Percentiles rank a stretch among this genome's conserved stretches.
These are phyloP conservation scores for Protomyces pachydermus DNA, from an alignment of 1,139 yeast genomes.

Conservation along the genomic window DNA sequence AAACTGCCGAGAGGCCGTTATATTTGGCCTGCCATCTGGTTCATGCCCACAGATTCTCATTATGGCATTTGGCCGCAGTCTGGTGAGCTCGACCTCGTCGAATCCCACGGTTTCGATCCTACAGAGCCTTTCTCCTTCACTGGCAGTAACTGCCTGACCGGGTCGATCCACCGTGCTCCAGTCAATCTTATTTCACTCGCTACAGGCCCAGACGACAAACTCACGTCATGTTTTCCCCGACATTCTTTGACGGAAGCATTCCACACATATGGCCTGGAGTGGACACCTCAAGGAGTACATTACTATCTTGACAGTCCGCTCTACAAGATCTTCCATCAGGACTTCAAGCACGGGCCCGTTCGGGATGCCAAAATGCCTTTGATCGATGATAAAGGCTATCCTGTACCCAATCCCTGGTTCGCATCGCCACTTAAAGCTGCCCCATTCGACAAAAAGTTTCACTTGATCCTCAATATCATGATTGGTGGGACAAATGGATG, in stretches of 20 bases:
- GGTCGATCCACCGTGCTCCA: conserved; percentile 21
- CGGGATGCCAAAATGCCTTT: conserved; percentile 28
- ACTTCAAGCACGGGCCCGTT: conserved; percentile 28
- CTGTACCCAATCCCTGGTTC: conserved; percentile 32
- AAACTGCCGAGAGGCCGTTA: conserved; percentile 31
- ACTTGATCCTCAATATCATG: conserved; percentile 31
- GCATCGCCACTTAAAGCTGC: conserved; percentile 28
- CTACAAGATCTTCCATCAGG: conserved; percentile 29
- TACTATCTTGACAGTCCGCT: conserved; percentile 31
- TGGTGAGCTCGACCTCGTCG: conserved; percentile 32
- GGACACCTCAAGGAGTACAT: conserved; percentile 31
- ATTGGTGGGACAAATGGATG: conserved; percentile 33
- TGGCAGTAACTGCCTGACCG: background rate
- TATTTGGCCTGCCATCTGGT: conserved; percentile 33
- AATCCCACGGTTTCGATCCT: conserved; percentile 31
- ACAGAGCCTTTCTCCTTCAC: background rate
- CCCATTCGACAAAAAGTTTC: conserved; percentile 32
- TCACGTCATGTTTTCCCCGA: conserved; percentile 23
- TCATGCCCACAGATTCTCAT: conserved; percentile 28
- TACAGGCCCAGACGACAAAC: background rate
- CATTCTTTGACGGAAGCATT: conserved; percentile 26
- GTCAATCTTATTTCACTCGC: conserved; percentile 1
- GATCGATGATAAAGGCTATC: conserved; percentile 29
- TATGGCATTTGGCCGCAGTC: conserved; percentile 33
- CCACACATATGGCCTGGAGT: conserved; percentile 32